phyloP scores from a whole-genome alignment of 208 protist genomes.

The Acanthamoeba divionensis region DNA sequence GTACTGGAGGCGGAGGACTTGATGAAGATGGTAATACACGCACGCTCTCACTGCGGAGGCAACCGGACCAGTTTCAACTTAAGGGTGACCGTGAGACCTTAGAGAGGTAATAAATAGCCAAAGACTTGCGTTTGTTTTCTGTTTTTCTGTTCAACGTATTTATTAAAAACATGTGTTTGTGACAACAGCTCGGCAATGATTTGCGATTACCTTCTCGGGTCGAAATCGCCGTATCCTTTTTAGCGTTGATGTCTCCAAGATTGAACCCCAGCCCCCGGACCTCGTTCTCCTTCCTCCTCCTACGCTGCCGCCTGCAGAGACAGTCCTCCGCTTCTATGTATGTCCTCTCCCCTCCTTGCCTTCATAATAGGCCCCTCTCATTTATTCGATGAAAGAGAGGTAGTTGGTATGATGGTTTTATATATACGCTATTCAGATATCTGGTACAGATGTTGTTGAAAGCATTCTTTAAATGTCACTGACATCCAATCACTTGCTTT shows the following conservation, averaged over 20 bases:
- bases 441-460: not conserved
- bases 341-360: too few species aligned
- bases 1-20: too few species aligned
- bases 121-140: not conserved
- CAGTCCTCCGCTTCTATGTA: conserved; percentile 23
- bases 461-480: not conserved
- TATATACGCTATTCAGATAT: not conserved
- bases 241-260: not conserved
- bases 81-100: conserved; percentile 35
- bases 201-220: conserved; percentile 21
- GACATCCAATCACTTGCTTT: not conserved
- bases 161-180: not conserved
- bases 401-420: too few species aligned
- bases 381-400: too few species aligned
- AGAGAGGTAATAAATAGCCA: not conserved
- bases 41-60: too few species aligned
- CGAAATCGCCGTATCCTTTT: conserved; percentile 41
- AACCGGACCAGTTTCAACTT: conserved; percentile 16
- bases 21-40: too few species aligned
- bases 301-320: not conserved
- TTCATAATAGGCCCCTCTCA: too few species aligned
- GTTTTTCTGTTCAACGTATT: not conserved
- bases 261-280: not conserved
- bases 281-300: not conserved
- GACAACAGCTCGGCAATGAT: not conserved